A percentile compares a stretch with the other conserved stretches of the same genome.
These are phyloP conservation scores for Globisporangium carolinianum DNA, from an alignment of 352 stramenopile species.

Conservation along the genomic window DNA sequence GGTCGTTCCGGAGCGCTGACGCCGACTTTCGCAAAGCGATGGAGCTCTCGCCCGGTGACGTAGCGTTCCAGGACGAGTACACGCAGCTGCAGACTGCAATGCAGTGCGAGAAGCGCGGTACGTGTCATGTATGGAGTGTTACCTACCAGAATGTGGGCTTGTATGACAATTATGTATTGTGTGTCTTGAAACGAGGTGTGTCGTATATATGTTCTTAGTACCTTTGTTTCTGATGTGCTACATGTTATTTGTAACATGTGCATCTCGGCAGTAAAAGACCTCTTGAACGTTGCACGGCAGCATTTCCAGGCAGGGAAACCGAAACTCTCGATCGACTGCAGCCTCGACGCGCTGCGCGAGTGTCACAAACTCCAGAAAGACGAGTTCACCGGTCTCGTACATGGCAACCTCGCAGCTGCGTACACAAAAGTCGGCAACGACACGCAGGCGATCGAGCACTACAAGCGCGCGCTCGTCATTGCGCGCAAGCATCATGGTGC, in stretches of 20 bases:
- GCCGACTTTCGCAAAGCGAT: constrained; percentile 43
- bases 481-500: constrained; percentile 21
- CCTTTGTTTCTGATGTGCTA: background rate
- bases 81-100: constrained; percentile 38
- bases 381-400: constrained; percentile 58
- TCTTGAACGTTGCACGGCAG: constrained; percentile 41
- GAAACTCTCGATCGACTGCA: constrained; percentile 39
- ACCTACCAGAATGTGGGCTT: too few relatives aligned
- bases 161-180: background rate
- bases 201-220: too few relatives aligned
- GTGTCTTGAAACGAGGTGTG: background rate
- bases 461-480: constrained; percentile 41
- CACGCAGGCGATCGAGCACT: constrained; percentile 54
- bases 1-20: constrained; percentile 28
- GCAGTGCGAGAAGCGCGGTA: constrained; percentile 31
- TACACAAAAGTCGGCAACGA: constrained; percentile 50
- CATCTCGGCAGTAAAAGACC: constrained; percentile 32
- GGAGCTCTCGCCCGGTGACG: constrained; percentile 43
- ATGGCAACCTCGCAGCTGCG: constrained; percentile 55
- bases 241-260: background rate
- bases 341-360: constrained; percentile 35
- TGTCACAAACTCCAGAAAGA: constrained; percentile 44
- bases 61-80: constrained; percentile 44
- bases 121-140: too few relatives aligned
- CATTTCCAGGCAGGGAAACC: constrained; percentile 57